Base-by-base conservation (phyloP, 108 stramenopile genomes). In the Mediolabrus comicus region DNA sequence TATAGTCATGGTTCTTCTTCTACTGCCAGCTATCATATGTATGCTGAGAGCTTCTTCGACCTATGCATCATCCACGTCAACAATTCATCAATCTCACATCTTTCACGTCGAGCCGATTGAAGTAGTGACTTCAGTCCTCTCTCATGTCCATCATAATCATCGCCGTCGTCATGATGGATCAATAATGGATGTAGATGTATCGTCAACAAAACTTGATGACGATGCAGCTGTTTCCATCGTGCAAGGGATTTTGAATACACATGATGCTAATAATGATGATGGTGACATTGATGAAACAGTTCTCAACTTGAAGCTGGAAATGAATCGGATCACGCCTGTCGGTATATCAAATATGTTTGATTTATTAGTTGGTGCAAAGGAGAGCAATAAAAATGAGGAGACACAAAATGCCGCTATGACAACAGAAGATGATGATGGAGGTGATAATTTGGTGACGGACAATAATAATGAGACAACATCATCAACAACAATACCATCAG, bases 291-390 rank as follows among this genome's bases (percentile, higher is more conserved):
- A 51, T 30, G 14, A 16, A 41, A 9, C 54, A 0, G 17, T 31
- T 10, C 17, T 74, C 0, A 63, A 60, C 14, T 73, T 83, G 60
- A 54, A 38, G 39, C 33, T 76, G 24, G 41, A 65, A 38, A 77
- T 72, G 75, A 83, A 83, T 69, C 62, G 62, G 4, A 35, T 83
- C 27, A 72, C 79, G 33, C 79, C 79, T 7, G 14, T 54, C 3
- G 83, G 83, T 17, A 79, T 51, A 22, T 62, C 67, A 4, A 73
- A 57, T 0, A 24, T 83, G 39, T 35, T 83, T 46, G 65, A 73
- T 51, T 17, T 43, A 28, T 53, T 79, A 32, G 38, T 84, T 13
- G 85, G 49, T 49, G 65, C 24, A 36, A 36, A 39, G 72, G 62
- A 62, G 3, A 55, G 53, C 24, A 17, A 41, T 36, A 53, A 17